Base-by-base conservation (phyloP, 768 basidiomycete species). In the Calocybe indica region DNA sequence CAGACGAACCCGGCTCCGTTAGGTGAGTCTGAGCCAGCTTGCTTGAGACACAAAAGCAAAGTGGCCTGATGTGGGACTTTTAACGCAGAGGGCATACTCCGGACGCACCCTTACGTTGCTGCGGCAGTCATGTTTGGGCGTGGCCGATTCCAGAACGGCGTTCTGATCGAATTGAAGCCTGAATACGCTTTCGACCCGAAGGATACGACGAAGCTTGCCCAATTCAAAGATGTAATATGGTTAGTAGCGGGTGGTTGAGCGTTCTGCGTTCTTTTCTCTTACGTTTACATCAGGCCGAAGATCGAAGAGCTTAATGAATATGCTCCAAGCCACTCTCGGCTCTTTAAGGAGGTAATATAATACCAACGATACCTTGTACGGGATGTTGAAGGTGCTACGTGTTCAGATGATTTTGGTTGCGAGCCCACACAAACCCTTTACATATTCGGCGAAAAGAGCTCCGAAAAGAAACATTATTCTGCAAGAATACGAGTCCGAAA, bases 251-350 rank as follows among this genome's bases (percentile, higher is more conserved):
- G 47, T 22, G 30, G n/a, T n/a, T 47, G 22, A 4, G 22, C 22
- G 22, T 22, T 22, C 22, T 22, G 31, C 33, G 34, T 9, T 5
- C 9, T 12, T 10, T 14, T 5, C 37, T 9, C 35, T 45, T 31
- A 30, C 22, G 22, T 22, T 38, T 5, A 5, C n/a, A 14, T 6
- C 30, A 75, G 73, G 72, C 65, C 70, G 2, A 67, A 64, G 1
- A 61, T 75, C 1, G 66, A 74, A 46, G 51, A 63, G 39, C 57
- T 68, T 43, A 78, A 76, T 46, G 51, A 50, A 14, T 66, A 57
- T 43, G 72, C 74, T 0, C 75, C 76, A 6, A 56, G 63, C 30
- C 73, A 76, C 50, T 74, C 72, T 0, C 56, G 72, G 13, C 54
- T 77, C 3, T 75, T 75, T 59, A 75, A 73, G 51, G 73, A 73